A percentile compares a stretch with the other conserved stretches of the same genome.
Conservation (phyloP, 148 eudicot species). For the Chenopodium suecicum region DNA sequence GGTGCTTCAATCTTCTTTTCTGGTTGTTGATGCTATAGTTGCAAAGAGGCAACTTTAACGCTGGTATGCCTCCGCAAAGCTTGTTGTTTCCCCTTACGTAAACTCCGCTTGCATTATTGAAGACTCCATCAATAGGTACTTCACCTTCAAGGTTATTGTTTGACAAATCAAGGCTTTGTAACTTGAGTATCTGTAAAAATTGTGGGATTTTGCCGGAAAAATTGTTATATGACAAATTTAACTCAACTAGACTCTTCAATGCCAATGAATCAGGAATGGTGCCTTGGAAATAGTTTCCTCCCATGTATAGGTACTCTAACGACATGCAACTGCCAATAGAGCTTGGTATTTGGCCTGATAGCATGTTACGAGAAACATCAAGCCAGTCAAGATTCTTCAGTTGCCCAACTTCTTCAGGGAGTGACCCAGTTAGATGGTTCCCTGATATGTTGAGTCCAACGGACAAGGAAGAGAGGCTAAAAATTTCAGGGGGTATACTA, state of each 20-base stretch:
- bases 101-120: slow-evolving; percentile 29
- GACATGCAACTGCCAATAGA: slow-evolving; percentile 26
- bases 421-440: slow-evolving; percentile 31
- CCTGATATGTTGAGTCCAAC: slow-evolving; percentile 3
- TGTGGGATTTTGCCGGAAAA: slow-evolving; percentile 33
- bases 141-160: slow-evolving; percentile 41
- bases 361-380: slow-evolving; percentile 26
- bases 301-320: slow-evolving; percentile 21
- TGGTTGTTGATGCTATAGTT: background rate
- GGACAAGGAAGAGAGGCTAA: slow-evolving; percentile 13
- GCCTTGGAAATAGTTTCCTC: slow-evolving; percentile 32
- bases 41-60: slow-evolving; percentile 29
- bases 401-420: slow-evolving; percentile 28
- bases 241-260: slow-evolving; percentile 16
- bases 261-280: slow-evolving; percentile 26
- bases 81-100: slow-evolving; percentile 30
- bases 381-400: slow-evolving; percentile 19
- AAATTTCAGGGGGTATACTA: slow-evolving; percentile 24
- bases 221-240: slow-evolving; percentile 29
- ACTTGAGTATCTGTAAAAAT: slow-evolving; percentile 3
- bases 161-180: slow-evolving; percentile 25
- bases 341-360: slow-evolving; percentile 32
- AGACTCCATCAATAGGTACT: slow-evolving; percentile 35
- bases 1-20: background rate
- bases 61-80: slow-evolving; percentile 42